phyloP scores from a whole-genome alignment of 2,329 filamentous ascomycete species.

The Elsinoe batatas region DNA sequence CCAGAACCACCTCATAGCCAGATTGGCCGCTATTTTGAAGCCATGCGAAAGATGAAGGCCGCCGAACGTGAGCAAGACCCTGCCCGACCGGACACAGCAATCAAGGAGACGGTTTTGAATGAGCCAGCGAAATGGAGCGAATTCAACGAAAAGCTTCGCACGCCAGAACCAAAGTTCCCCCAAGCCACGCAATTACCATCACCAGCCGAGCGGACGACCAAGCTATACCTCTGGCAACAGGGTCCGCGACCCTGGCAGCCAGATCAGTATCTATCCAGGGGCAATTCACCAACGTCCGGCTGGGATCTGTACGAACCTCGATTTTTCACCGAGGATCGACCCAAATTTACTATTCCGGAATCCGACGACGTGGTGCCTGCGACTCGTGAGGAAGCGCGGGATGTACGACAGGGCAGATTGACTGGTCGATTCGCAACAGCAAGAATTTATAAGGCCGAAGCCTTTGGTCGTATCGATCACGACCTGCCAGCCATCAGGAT shows the following conservation, averaged over 20 bases:
- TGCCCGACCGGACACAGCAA: background rate
- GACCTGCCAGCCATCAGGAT: slow-evolving; percentile 7
- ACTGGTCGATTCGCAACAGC: background rate
- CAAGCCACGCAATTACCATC: background rate
- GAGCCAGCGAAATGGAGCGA: background rate
- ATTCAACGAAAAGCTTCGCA: background rate
- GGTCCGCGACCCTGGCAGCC: background rate
- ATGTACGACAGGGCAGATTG: background rate
- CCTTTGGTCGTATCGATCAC: background rate
- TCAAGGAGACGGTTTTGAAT: background rate
- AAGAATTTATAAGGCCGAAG: background rate
- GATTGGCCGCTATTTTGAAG: too few relatives aligned
- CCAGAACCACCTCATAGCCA: too few relatives aligned
- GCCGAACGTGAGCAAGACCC: background rate
- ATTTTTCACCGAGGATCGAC: background rate
- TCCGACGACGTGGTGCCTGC: background rate
- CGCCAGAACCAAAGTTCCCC: background rate
- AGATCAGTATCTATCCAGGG: background rate
- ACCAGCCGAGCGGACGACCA: background rate
- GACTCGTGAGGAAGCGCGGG: background rate
- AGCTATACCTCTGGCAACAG: background rate
- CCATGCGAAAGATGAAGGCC: background rate
- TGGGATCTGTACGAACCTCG: background rate
- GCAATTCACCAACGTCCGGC: background rate
- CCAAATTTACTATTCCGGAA: background rate